Evolutionary conservation across 1,139 yeast genomes (phyloP), one percentile per base, ranked within the genome.

Genomic region (Saccharomycopsis hybrid): DNA sequence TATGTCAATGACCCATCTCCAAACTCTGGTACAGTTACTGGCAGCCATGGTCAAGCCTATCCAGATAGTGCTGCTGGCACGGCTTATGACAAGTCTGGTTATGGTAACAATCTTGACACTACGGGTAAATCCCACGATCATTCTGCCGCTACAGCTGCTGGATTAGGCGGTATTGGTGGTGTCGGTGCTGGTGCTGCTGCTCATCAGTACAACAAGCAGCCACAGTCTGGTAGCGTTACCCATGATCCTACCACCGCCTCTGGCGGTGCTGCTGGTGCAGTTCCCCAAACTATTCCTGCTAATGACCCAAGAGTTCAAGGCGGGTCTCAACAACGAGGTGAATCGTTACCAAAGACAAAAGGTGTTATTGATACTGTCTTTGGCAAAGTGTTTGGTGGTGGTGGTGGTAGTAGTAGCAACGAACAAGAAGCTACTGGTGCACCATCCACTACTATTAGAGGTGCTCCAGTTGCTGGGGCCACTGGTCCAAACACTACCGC

Each of bases 41-140:
- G n/a, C n/a, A n/a, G n/a, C n/a, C n/a, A n/a, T n/a, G n/a, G n/a
- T n/a, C n/a, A n/a, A n/a, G n/a, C n/a, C n/a, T n/a, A n/a, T n/a
- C n/a, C n/a, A n/a, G n/a, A n/a, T n/a, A 52, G 38, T 2, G 27
- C 36, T 29, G 43, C 50, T 49, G 43, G 11, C 32, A 9, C 43
- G 44, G 38, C 44, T 50, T 28, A 47, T 29, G 4, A 43, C 43
- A 29, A 36, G 44, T 11, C 36, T 44, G 7, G 41, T 41, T 11
- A 30, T 33, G 38, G 25, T 30, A 39, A 36, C n/a, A 13, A 41
- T 24, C 25, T 36, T 29, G 24, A 27, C 25, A 40, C 39, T 43
- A 43, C 49, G 4, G 53, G 13, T 13, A 46, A 33, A 13, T 47
- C 51, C 24, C 30, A 43, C 46, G 29, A 13, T 35, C 24, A 35